These are phyloP conservation scores for Claviceps spartinae DNA, from an alignment of 2,329 filamentous ascomycete species.

Conservation along the genomic window DNA sequence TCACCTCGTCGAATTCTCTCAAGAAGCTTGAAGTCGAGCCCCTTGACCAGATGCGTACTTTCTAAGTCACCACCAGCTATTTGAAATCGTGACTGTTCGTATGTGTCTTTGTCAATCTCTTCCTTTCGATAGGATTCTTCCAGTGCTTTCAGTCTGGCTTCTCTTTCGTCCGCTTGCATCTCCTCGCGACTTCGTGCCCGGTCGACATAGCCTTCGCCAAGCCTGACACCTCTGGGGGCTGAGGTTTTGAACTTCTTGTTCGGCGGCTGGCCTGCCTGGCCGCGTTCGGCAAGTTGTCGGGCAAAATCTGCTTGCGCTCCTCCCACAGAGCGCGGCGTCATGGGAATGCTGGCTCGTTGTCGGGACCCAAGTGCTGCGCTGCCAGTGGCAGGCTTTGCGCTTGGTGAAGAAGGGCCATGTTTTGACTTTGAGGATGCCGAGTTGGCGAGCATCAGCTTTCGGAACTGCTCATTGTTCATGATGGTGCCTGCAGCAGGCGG, in stretches of 20 bases:
- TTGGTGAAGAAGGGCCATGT: conserved; percentile 31
- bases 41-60: conserved; percentile 82
- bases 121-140: conserved; percentile 73
- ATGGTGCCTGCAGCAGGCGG: conserved; percentile 1
- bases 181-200: conserved; percentile 53
- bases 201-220: conserved; percentile 73
- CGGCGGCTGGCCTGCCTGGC: conserved; percentile 37
- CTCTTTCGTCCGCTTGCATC: conserved; percentile 39
- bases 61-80: conserved; percentile 71
- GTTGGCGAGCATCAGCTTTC: conserved; percentile 54
- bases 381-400: conserved; percentile 18
- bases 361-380: conserved; percentile 55
- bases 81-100: conserved; percentile 59
- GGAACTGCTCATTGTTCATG: conserved; percentile 97
- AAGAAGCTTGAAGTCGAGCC: conserved; percentile 72
- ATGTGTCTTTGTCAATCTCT: conserved; percentile 68
- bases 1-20: conserved; percentile 57
- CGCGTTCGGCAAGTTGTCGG: conserved; percentile 67
- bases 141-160: conserved; percentile 58
- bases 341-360: conserved; percentile 70
- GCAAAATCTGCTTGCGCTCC: conserved; percentile 56
- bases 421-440: conserved; percentile 24
- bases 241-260: conserved; percentile 66
- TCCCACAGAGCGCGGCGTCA: conserved; percentile 73
- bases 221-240: conserved; percentile 68